These are phyloP conservation scores for Jacaranda copaia DNA, from an alignment of 257 asterid genomes.

Conservation along the genomic window DNA sequence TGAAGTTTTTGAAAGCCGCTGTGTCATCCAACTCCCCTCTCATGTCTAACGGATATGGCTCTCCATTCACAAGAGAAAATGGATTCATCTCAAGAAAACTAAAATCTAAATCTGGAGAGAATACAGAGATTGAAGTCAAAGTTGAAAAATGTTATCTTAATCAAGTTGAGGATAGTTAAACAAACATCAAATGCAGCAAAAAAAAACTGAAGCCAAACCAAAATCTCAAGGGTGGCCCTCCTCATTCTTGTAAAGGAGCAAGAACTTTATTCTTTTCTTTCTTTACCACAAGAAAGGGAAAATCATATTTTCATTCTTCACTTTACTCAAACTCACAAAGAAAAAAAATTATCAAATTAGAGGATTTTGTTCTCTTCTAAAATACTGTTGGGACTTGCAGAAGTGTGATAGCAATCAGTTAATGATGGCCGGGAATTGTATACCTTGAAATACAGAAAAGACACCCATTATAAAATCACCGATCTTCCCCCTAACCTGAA, in stretches of 20 bases:
- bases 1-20: slow-evolving; percentile 90
- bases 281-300: not conserved
- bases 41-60: slow-evolving; percentile 91
- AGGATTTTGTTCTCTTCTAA: not conserved
- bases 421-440: slow-evolving; percentile 25
- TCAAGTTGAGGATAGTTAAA: not conserved
- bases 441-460: slow-evolving; percentile 84
- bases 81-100: slow-evolving; percentile 97
- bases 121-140: slow-evolving; percentile 30
- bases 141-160: slow-evolving; percentile 7
- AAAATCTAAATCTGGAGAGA: slow-evolving; percentile 78
- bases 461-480: slow-evolving; percentile 73
- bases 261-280: slow-evolving; percentile 1
- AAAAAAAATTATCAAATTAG: not conserved
- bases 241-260: not conserved
- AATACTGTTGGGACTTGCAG: not conserved
- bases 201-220: not conserved
- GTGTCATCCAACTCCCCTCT: slow-evolving; percentile 97
- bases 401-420: slow-evolving; percentile 10
- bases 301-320: not conserved
- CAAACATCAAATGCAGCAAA: slow-evolving; percentile 5
- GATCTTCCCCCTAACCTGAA: slow-evolving; percentile 83
- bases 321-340: not conserved
- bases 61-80: slow-evolving; percentile 79
- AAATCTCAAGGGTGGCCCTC: not conserved